Conservation (phyloP, 2,329 filamentous ascomycete genomes). For the Colletotrichum gloeosporioides region DNA sequence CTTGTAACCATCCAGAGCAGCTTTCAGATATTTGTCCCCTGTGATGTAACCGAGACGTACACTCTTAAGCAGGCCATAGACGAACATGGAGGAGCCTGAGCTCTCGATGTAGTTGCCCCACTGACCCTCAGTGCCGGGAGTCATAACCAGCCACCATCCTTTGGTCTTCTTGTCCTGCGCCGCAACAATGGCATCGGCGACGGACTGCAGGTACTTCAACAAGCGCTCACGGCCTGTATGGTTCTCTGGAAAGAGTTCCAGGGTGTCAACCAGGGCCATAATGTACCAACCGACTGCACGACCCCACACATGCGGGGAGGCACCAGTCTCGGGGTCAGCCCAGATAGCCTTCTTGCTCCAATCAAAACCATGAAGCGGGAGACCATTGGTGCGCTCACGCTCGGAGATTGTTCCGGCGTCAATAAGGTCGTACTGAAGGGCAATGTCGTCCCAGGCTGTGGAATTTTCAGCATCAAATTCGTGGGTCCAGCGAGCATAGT, state of each 20-base stretch:
- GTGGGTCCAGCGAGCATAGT: conserved; percentile 37
- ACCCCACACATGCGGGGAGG: conserved; percentile 56
- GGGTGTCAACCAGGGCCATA: conserved; percentile 52
- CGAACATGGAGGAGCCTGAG: conserved; percentile 40
- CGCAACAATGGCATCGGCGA: conserved; percentile 45
- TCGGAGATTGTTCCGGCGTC: conserved; percentile 38
- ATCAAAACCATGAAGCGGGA: conserved; percentile 59
- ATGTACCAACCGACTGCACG: conserved; percentile 41
- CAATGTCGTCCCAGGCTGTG: conserved; percentile 47
- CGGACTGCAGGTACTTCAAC: conserved; percentile 42
- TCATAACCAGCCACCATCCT: conserved; percentile 44
- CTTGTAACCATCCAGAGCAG: conserved; percentile 48
- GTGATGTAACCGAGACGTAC: conserved; percentile 37
- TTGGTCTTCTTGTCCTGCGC: conserved; percentile 43
- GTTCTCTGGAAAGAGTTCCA: conserved; percentile 44
- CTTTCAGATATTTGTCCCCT: conserved; percentile 33
- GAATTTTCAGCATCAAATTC: conserved; percentile 19
- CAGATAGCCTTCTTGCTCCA: conserved; percentile 49
- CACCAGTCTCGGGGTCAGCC: conserved; percentile 52
- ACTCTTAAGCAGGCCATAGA: conserved; percentile 41
- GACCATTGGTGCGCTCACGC: conserved; percentile 38
- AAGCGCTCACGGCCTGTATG: conserved; percentile 42
- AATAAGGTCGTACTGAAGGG: conserved; percentile 47
- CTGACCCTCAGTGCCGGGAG: conserved; percentile 34
- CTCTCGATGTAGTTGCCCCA: conserved; percentile 42